Evolutionary conservation across 1,284 basidiomycete genomes (phyloP), one percentile per base, ranked within the genome.

Genomic region (Ustilago sp.): DNA sequence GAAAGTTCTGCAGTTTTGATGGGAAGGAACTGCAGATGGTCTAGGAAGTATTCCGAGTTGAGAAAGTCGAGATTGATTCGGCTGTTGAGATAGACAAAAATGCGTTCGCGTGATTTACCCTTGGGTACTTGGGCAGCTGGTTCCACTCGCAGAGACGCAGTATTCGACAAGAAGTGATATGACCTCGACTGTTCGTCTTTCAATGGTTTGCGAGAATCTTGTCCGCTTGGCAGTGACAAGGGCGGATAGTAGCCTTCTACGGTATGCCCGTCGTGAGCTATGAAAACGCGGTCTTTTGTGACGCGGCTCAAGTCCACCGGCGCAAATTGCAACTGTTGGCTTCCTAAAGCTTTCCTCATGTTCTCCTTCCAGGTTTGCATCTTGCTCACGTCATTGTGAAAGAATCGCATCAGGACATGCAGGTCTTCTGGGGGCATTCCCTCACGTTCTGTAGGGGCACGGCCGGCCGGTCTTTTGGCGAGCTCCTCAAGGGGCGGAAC

Each of bases 21-120:
- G 12, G 59, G 63, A 2, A 71, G 48, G 35, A 61, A 65, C 2
- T 12, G 23, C 7, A 71, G 9, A 0, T n/a, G 19, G 31, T 55
- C 31, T 0, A 34, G 1, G 7, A 71, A 71, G 51, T 71, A 71
- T 2, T 50, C 8, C 7, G n/a, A 2, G 19, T 59, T 57, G 23
- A 65, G 19, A 12, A 6, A 41, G 2, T 59, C 55, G 23, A 65
- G 31, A 36, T 59, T 58, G 43, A 3, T 8, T 12, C 13, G 45
- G n/a, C 57, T 63, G 56, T 69, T 63, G 28, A 59, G 31, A 35
- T 59, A 69, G 28, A 69, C 48, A 36, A 43, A 63, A 34, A 59
- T 12, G 3, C 67, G 56, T 0, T 34, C 2, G 15, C 7, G 0
- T 4, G 23, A 0, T 0, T 32, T 9, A 8, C 59, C 50, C 7